Evolutionary conservation across 257 asterid genomes (phyloP), one percentile per base, ranked within the genome.

Genomic region (Lithospermum erythrorhizon): DNA sequence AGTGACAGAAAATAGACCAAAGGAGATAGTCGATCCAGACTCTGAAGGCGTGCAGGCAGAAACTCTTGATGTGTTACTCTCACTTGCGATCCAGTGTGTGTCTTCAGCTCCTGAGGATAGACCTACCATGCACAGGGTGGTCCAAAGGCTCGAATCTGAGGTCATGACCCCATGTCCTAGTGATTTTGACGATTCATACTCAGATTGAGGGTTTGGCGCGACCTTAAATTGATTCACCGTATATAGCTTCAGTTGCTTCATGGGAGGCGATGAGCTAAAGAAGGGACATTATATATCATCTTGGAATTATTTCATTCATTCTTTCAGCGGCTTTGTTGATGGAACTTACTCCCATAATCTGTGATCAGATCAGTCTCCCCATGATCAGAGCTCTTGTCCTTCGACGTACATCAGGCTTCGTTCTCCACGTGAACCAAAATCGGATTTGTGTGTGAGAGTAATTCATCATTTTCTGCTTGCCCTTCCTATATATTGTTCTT

Each of bases 101-200:
- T 85, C 89, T 68, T 76, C 94, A 59, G 74, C 63, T 58, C 96
- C 98, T 0, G 96, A 90, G 63, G 96, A 90, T 57, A 91, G 98
- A 70, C 97, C 96, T 71, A 83, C 97, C 48, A 90, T 87, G 84
- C 96, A 87, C 72, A 72, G 95, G 66, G 95, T 90, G 23, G 94
- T 85, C 69, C 97, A 90, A 72, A 78, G 79, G 59, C 90, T 90
- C 17, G 97, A 90, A 82, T 83, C 97, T 7, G 95, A 87, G 80
- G 87, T 87, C 60, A 85, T 76, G 69, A 90, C 95, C 32, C 96
- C 97, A 9, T 87, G 95, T 70, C 97, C 96, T 6, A 87, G 97
- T 57, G 97, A 87, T 72, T 87, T 90, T 82, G 85, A 87, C 7
- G 97, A 90, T 62, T 90, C 96, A 2, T 70, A 70, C 79, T 90